Base-by-base conservation (phyloP, 2,329 filamentous ascomycete genomes). In the Paecilomyces niveus region DNA sequence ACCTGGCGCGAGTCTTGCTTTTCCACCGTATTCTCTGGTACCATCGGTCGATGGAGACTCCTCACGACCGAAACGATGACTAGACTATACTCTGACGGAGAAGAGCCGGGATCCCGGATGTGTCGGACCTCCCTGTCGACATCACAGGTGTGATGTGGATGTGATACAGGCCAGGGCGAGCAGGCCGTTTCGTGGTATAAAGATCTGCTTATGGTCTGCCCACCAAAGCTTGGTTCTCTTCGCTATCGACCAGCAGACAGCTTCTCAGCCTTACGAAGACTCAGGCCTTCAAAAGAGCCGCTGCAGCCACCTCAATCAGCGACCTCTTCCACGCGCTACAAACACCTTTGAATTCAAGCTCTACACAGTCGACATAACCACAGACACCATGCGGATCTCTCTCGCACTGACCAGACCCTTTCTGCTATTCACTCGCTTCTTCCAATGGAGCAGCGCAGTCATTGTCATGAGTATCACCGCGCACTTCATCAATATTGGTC, bases 391-490 rank as follows among this genome's bases (percentile, higher is more conserved):
- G 58, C 57, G 60, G 55, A 59, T 70, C 29, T 65, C 68, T 24
- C 68, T 62, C 32, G 33, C 65, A 13, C 50, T 72, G 13, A 56
- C 66, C 22, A 67, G 71, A 11, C 71, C 72, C 4, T 22, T 74
- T 21, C 69, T 72, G 63, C 67, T 76, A 56, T 49, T 56, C 52
- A 61, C 58, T 22, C 67, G 69, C 13, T 54, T 66, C 53, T 31
- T 78, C 55, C 70, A 74, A 61, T 78, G 74, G 74, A 61, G 61
- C 49, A 73, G 70, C 55, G 70, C 74, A 4, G 70, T 70, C 55
- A 76, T 78, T 58, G 74, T 77, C 10, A 70, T 77, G 65, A 74
- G 74, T 50, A 70, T 77, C 54, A 71, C 70, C 1, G 72, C 70
- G 11, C 75, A 72, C 64, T 76, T 77, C 61, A 68, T 78, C 59